Base-by-base conservation (phyloP, 2,329 filamentous ascomycete species). In the Helotiales sp. region DNA sequence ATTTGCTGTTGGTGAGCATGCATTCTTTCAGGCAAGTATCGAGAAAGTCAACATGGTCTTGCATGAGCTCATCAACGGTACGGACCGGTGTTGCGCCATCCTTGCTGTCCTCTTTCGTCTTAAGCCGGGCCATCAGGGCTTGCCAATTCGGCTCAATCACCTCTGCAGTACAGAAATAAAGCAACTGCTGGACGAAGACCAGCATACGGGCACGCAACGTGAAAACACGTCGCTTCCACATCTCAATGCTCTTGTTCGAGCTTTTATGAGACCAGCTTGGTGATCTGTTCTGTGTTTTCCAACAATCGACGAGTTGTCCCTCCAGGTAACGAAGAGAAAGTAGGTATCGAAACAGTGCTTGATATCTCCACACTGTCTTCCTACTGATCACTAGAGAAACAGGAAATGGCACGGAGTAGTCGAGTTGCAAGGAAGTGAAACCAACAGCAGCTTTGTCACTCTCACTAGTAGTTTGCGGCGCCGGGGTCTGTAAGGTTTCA, bases 91-190 rank as follows among this genome's bases (percentile, higher is more conserved):
- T 69, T 24, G 60, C 54, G 2, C 72, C 71, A 30, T 72, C 71
- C 57, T 73, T 69, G 61, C 71, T 71, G 12, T 79, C 76, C 55
- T 84, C 82, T 60, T 81, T 81, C 9, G 78, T 83, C 77, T 87
- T 88, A 5, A 98, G 80, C 30, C 91, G 82, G n/a, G 88, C 85
- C 91, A 97, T 97, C 60, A 99, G 85, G 48, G 87, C 89, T 64
- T 91, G 86, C 95, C 95, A 99, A 73, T 98, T 98, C 2, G 93
- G 95, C 73, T 99, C 95, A 54, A 99, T 96, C 54, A 99, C 95
- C 74, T 99, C 95, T 1, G 91, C 87, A 0, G 95, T 98, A 75
- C 92, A 98, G 72, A 96, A 99, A 74, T 98, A 99, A 5, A 97
- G 82, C 34, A 98, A 80, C 72, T 99, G 95, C 74, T 99, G 95